Evolutionary conservation across 2,329 filamentous ascomycete species (phyloP), one percentile per base, ranked within the genome.

Genomic region (Neurospora sp.): DNA sequence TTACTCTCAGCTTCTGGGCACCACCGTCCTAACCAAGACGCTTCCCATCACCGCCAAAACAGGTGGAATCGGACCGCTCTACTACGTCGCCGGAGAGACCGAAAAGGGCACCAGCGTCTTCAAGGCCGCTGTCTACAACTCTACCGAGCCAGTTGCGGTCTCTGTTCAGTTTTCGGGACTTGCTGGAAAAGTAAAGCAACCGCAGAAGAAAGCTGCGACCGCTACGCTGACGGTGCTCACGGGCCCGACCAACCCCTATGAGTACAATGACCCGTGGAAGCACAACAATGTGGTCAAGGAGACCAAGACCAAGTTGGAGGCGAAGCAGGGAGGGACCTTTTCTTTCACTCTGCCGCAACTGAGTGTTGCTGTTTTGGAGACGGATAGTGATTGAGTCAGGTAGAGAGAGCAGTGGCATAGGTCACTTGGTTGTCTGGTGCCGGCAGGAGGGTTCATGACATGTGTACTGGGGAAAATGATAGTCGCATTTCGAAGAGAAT

Each of bases 301-400:
- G 23, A 79, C 77, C 1, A 80, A 76, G 11, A 76, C 75, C 1
- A 77, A 76, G 0, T 71, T 87, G 23, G 78, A 75, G 73, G 84
- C 83, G 2, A 81, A 80, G 17, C 74, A 76, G 3, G 78, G 81
- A 36, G 87, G 87, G 2, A 76, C 74, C 1, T 87, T 89, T 73
- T 77, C 77, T 62, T 89, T 89, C 73, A 80, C 76, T 36, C 71
- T 89, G 74, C 86, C 86, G 0, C 79, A 85, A 73, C 77, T 87
- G 70, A 87, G 85, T 73, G 82, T 89, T 67, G 86, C 85, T 15
- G 83, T 89, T 2, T 75, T 89, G 68, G 84, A 87, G 68, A 83
- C 82, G 33, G 69, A 52, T 58, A 28, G 67, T 62, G 19, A 62
- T 2, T 58, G 19, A 23, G 11, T 19, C 33, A 19, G 28, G 28